phyloP scores from a whole-genome alignment of 2,329 filamentous ascomycete genomes.

The Exophiala aquamarina region DNA sequence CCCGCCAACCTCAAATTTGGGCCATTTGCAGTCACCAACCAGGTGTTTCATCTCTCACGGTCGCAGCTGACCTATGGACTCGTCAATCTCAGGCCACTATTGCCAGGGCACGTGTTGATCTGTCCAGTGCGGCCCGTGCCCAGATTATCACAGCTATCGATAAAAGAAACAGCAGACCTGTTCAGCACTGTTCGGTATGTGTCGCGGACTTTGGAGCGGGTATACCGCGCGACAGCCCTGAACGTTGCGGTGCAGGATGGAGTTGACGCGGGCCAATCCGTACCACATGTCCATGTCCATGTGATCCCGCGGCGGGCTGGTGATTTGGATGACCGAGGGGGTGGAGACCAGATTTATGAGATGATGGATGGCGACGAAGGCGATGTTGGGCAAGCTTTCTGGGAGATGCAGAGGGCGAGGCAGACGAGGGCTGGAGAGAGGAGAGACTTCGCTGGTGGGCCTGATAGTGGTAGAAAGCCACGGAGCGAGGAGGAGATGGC shows the following conservation, averaged over 20 bases:
- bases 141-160: constrained; percentile 72
- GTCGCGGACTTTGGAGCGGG: constrained; percentile 68
- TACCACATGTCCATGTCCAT: constrained; percentile 90
- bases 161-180: constrained; percentile 75
- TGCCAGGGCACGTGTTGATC: constrained; percentile 90
- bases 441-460: constrained; percentile 56
- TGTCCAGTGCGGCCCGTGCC: constrained; percentile 70
- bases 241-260: constrained; percentile 97
- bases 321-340: constrained; percentile 58
- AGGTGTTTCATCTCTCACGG: constrained; percentile 85
- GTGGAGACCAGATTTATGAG: constrained; percentile 76
- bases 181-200: constrained; percentile 84
- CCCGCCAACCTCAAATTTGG: constrained; percentile 63
- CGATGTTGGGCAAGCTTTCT: constrained; percentile 72
- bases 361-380: constrained; percentile 82
- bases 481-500: constrained; percentile 75
- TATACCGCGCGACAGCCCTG: constrained; percentile 69
- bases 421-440: constrained; percentile 32
- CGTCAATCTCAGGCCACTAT: constrained; percentile 91
- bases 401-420: constrained; percentile 47
- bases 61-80: constrained; percentile 71
- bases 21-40: constrained; percentile 71
- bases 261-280: constrained; percentile 84
- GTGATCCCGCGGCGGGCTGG: constrained; percentile 71
- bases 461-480: constrained; percentile 68